These are phyloP conservation scores for Globisporangium alternatum DNA, from an alignment of 352 stramenopile species.

Conservation along the genomic window DNA sequence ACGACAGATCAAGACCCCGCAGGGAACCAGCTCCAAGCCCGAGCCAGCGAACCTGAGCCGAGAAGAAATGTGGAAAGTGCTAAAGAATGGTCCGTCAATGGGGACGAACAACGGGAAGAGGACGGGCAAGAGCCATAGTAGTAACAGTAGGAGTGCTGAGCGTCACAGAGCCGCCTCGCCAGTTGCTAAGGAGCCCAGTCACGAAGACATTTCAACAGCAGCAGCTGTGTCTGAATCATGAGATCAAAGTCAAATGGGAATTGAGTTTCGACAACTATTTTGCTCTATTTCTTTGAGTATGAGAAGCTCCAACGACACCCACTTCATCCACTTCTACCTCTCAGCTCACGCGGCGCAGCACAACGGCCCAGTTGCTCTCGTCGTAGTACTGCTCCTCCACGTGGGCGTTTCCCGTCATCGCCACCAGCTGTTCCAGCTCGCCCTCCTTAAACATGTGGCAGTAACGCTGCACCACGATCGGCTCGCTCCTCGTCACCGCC, in stretches of 20 bases:
- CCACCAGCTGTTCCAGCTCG: slow-evolving; percentile 69
- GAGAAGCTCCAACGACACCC: not conserved
- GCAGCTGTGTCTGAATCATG: not conserved
- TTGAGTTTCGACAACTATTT: not conserved
- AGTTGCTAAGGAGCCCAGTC: not conserved
- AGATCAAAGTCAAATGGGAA: not conserved
- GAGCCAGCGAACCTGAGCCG: slow-evolving; percentile 3
- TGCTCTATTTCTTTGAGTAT: not conserved
- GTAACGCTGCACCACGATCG: slow-evolving; percentile 76
- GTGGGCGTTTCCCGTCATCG: slow-evolving; percentile 48
- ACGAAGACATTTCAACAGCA: not conserved
- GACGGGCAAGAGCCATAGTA: not conserved
- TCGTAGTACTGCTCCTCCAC: slow-evolving; percentile 85
- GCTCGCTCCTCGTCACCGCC: slow-evolving; percentile 5
- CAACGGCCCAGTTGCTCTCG: slow-evolving; percentile 84
- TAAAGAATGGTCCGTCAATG: slow-evolving; percentile 22
- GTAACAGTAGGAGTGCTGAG: not conserved
- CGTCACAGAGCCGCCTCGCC: not conserved
- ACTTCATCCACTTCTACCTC: not conserved
- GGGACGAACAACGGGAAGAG: not conserved
- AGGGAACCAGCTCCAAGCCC: not conserved
- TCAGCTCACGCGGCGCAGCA: slow-evolving; percentile 46
- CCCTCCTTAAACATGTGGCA: slow-evolving; percentile 89
- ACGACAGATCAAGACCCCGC: slow-evolving; percentile 14
- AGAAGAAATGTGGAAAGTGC: slow-evolving; percentile 32